These are phyloP conservation scores for Colletotrichum lupini DNA, from an alignment of 2,329 filamentous ascomycete genomes.

Conservation along the genomic window DNA sequence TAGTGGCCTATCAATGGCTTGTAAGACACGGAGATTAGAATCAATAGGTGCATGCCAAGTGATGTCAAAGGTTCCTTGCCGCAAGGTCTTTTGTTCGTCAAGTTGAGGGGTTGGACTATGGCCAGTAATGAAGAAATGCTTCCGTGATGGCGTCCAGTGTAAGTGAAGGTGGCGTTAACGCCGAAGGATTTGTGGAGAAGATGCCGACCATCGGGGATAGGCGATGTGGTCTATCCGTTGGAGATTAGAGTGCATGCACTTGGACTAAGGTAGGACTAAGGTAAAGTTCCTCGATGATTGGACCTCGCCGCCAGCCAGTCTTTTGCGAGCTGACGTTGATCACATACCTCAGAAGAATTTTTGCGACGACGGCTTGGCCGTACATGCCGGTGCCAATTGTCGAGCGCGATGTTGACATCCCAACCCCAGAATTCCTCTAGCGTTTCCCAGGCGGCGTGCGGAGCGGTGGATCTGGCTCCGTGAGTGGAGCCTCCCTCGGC, in stretches of 20 bases:
- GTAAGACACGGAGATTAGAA: background rate
- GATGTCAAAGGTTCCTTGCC: background rate
- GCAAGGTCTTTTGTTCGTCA: background rate
- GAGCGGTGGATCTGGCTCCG: conserved; percentile 13
- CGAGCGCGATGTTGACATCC: background rate
- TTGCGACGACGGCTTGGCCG: background rate
- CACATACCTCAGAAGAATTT: background rate
- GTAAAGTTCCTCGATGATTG: background rate
- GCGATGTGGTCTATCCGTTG: conserved; percentile 17
- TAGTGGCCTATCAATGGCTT: no score
- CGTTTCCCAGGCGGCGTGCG: background rate
- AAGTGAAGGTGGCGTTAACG: conserved; percentile 1
- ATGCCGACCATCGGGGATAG: conserved; percentile 27
- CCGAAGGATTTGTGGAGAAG: background rate
- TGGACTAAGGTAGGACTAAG: background rate
- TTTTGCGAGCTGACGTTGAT: background rate
- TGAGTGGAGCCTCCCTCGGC: conserved; percentile 29
- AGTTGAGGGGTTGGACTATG: background rate
- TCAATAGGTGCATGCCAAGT: background rate
- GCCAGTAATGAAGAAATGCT: background rate
- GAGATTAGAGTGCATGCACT: background rate
- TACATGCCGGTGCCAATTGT: background rate
- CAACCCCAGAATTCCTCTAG: conserved; percentile 15
- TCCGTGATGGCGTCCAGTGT: background rate
- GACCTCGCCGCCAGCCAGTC: background rate